Evolutionary conservation across 441 rosid species (phyloP), one percentile per base, ranked within the genome.

Genomic region (Breynia disticha): DNA sequence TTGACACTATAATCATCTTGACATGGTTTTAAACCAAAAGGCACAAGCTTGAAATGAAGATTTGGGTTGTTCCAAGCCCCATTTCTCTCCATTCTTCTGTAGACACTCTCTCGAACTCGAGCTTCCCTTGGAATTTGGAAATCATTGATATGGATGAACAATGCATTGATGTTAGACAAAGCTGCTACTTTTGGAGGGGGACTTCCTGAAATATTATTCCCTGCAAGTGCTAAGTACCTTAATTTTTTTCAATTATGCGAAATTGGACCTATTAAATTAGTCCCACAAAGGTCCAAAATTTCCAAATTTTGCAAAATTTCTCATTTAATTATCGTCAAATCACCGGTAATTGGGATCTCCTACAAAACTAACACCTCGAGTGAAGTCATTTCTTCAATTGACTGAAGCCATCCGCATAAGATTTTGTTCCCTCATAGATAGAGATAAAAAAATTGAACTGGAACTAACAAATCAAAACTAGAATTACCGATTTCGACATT

Each of bases 1-100:
- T 28, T 28, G 35, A 28, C 35, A 28, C 8, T 28, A 0, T 5
- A 28, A 1, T 28, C 35, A 4, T 28, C 35, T 28, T 28, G 35
- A 9, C 72, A 72, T 11, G 70, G 60, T 39, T 44, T 65, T n/a
- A 65, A 55, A 9, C 66, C 73, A 14, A n/a, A 16, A 8, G 71
- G 73, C 14, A 49, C 60, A 2, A 22, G 21, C 37, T 44, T 44
- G 54, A 41, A 59, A 46, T 75, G 64, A 13, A 74, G 60, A 39
- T 54, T 54, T 16, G 72, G 69, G 59, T 74, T 74, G 53, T 60
- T 54, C 72, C 64, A 61, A 20, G 65, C 78, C 1, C 61, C 48
- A 57, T 64, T 57, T 57, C 75, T 56, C 6, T 67, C 67, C 67
- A 64, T 57, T 59, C 60, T 70, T 48, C 19, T 1, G 14, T 61